phyloP scores from a whole-genome alignment of 1,139 yeast genomes.

The Hyphopichia burtonii region DNA sequence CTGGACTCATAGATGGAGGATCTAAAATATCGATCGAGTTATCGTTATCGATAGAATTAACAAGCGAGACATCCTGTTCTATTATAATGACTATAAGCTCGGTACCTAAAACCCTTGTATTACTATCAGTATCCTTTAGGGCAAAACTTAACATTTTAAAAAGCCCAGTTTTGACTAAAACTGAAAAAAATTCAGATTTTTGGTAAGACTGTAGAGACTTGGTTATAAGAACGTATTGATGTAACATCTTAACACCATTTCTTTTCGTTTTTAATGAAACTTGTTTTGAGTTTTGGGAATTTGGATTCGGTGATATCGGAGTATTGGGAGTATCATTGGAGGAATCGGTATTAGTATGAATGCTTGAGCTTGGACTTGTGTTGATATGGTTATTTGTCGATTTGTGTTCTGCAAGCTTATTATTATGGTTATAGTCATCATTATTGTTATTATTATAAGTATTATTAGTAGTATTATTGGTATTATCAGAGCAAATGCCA shows the following conservation, averaged over 20 bases:
- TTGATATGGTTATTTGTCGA: background rate
- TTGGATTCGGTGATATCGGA: background rate
- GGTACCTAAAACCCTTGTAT: constrained; percentile 69
- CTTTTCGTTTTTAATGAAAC: constrained; percentile 33
- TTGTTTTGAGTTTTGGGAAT: background rate
- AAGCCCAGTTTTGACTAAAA: constrained; percentile 67
- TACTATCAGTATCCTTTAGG: constrained; percentile 48
- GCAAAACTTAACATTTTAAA: constrained; percentile 74
- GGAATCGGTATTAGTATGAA: constrained; percentile 1
- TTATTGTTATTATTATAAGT: constrained; percentile 4
- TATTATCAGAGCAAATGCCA: background rate
- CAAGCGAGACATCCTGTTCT: constrained; percentile 77
- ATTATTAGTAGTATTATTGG: constrained; percentile 19
- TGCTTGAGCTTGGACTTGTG: background rate
- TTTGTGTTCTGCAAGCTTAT: too few species aligned
- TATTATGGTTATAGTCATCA: background rate
- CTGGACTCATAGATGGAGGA: constrained; percentile 18
- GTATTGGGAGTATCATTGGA: background rate
- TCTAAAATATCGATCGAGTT: constrained; percentile 37
- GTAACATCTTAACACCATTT: constrained; percentile 76
- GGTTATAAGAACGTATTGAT: constrained; percentile 77
- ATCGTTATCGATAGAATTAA: constrained; percentile 43
- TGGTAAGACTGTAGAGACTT: constrained; percentile 66
- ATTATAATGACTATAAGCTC: constrained; percentile 79
- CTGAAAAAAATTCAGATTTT: constrained; percentile 62